Conservation (phyloP, 2,329 filamentous ascomycete genomes). For the Beauveria rudraprayagi region DNA sequence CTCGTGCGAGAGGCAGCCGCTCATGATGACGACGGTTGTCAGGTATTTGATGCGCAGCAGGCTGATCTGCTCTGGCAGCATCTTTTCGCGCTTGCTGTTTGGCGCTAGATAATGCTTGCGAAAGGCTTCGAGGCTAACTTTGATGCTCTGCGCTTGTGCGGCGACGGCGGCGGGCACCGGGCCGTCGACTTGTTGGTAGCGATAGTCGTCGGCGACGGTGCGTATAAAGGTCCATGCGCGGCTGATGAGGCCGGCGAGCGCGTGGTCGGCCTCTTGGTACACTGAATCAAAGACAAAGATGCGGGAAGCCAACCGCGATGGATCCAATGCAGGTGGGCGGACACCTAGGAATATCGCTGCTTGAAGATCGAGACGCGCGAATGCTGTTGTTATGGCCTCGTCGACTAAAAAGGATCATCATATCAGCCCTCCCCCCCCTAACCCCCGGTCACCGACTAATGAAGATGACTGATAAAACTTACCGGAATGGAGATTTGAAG, state of each 20-base stretch:
- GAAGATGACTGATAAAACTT: neutral
- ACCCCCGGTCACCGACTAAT: too few species aligned
- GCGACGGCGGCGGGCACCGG: constrained; percentile 6
- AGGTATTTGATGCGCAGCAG: constrained; percentile 13
- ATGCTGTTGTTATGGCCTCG: constrained; percentile 11
- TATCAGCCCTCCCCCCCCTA: neutral
- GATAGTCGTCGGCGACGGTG: constrained; percentile 9
- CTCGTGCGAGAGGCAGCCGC: constrained; percentile 11
- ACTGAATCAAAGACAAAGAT: constrained; percentile 10
- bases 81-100: neutral
- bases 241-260: constrained; percentile 4
- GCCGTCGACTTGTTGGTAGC: constrained; percentile 4
- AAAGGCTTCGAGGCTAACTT: constrained; percentile 7
- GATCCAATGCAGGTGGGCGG: constrained; percentile 9
- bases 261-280: constrained; percentile 11
- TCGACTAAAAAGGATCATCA: constrained; percentile 3
- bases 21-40: constrained; percentile 7
- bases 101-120: neutral
- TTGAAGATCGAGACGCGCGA: constrained; percentile 13
- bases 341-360: constrained; percentile 12
- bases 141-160: constrained; percentile 7
- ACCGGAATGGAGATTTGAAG: constrained; percentile 11
- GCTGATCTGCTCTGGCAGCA: constrained; percentile 3
- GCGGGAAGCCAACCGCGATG: constrained; percentile 1
- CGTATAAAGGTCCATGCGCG: constrained; percentile 11